Percentiles rank a stretch among this genome's conserved stretches.
phyloP scores from a whole-genome alignment of 1,284 basidiomycete genomes.

The Inonotus obliquus region DNA sequence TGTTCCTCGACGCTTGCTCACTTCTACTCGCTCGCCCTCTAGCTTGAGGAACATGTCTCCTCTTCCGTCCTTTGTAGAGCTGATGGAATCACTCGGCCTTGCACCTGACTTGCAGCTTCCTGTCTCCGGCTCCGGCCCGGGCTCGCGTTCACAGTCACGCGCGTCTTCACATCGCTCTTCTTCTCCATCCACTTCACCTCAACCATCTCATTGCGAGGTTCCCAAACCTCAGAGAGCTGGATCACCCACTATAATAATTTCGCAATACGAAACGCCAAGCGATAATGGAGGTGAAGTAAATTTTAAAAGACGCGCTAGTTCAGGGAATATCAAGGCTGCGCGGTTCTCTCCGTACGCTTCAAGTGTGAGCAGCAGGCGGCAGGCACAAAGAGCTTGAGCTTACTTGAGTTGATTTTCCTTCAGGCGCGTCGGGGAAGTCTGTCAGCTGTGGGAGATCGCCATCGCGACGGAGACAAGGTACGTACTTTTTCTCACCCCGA shows the following conservation, averaged over 20 bases:
- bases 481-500: neutral
- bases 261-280: constrained; percentile 12
- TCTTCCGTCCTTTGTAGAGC: constrained; percentile 78
- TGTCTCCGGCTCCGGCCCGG: constrained; percentile 42
- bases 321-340: constrained; percentile 15
- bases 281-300: neutral
- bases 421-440: constrained; percentile 33
- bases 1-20: constrained; percentile 27
- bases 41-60: constrained; percentile 11
- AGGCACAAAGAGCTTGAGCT: neutral
- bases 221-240: neutral
- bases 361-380: constrained; percentile 3
- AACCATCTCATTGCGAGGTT: neutral
- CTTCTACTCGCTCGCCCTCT: constrained; percentile 5
- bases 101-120: constrained; percentile 39
- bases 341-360: constrained; percentile 19
- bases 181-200: constrained; percentile 4
- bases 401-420: constrained; percentile 20
- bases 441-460: constrained; percentile 23
- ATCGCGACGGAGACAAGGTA: constrained; percentile 11
- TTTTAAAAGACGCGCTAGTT: constrained; percentile 17
- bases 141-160: constrained; percentile 34
- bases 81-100: constrained; percentile 72
- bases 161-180: constrained; percentile 20
- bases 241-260: constrained; percentile 16